Base-by-base conservation (phyloP, 371 early-diverging fungal genomes). In the Circinella minor region DNA sequence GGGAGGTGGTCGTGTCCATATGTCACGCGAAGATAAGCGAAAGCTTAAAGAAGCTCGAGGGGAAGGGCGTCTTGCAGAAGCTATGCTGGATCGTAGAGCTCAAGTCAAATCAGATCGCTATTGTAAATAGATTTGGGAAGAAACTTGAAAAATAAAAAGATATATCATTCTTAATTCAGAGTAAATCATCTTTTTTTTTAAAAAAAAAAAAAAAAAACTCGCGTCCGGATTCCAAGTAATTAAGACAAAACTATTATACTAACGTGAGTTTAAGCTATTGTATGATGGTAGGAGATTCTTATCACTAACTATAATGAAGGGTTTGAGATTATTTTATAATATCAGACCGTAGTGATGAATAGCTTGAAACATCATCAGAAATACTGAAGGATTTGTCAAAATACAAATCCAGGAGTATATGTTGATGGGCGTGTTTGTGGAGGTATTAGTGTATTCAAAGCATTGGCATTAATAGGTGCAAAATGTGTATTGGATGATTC, bases 91-190 rank as follows among this genome's bases (percentile, higher is more conserved):
- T 79, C 88, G 94, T 60, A 80, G 96, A 66, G 88, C 86, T 63
- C 94, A 94, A 77, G 77, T 91, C 51, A 95, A 95, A 74, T 85
- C 91, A 7, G 95, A 95, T 78, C 91, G 93, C 48, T 92, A 93
- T 68, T 93, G 94, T 83, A 94, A 93, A 82, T 93, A 83, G 81
- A 64, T 9, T 39, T 48, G 47, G 49, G 27, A 27, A 27, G 27
- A n/a, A 57, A 61, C 46, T 6, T 0, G 17, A 61, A 61, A 0
- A 20, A 27, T 38, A 61, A 20, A 8, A 59, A 59, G 4, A 59
- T 13, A 27, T 13, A 51, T n/a, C 51, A 17, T 51, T 4, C 8
- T 17, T 14, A 17, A 8, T 20, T 15, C 62, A 4, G 39, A 18
- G 37, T 15, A 38, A 38, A 27, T 39, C 55, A 39, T 39, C 39